These are phyloP conservation scores for Bidens hawaiensis DNA, from an alignment of 140 eudicot species.

Conservation along the genomic window DNA sequence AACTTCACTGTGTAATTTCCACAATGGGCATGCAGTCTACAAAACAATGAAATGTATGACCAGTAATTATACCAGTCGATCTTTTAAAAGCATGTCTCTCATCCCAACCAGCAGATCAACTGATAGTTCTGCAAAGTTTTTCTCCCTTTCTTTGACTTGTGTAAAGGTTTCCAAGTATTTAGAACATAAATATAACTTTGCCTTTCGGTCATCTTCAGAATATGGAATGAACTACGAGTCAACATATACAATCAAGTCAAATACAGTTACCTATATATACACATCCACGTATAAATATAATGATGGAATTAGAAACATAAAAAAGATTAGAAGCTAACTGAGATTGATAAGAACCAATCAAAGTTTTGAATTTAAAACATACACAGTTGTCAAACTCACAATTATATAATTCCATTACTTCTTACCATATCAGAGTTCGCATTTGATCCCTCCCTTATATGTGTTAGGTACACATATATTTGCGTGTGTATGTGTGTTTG, in stretches of 20 bases:
- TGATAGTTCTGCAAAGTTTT: slow-evolving; percentile 62
- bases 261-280: slow-evolving; percentile 3
- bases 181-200: slow-evolving; percentile 75
- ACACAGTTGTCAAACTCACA: background rate
- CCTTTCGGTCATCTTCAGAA: slow-evolving; percentile 65
- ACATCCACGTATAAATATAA: background rate
- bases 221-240: slow-evolving; percentile 60
- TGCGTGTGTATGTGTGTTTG: background rate
- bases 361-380: background rate
- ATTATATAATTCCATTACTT: background rate
- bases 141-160: slow-evolving; percentile 76
- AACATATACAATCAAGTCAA: slow-evolving; percentile 22
- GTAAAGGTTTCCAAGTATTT: slow-evolving; percentile 91
- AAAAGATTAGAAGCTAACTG: background rate
- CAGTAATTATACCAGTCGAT: slow-evolving; percentile 55
- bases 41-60: slow-evolving; percentile 4
- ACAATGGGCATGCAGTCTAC: slow-evolving; percentile 7
- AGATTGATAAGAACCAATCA: background rate
- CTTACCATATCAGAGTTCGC: background rate
- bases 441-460: background rate
- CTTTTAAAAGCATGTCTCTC: slow-evolving; percentile 65
- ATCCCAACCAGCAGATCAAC: slow-evolving; percentile 79
- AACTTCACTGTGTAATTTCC: background rate
- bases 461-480: background rate
- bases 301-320: background rate